A percentile compares a stretch with the other conserved stretches of the same genome.
Conservation (phyloP, 345 rosid genomes). For the Punica granatum region DNA sequence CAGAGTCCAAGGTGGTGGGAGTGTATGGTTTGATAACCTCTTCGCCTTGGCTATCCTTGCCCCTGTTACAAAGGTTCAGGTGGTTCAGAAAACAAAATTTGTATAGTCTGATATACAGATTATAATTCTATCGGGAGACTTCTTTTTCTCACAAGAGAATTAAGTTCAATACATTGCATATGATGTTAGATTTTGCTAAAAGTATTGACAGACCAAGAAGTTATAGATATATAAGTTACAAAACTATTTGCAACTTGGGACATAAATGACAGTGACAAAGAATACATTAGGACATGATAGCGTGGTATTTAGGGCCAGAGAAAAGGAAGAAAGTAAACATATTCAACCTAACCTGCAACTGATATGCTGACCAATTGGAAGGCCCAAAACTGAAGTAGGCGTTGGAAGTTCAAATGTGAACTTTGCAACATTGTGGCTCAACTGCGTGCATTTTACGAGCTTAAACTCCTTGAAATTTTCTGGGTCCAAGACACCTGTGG, state of each 20-base stretch:
- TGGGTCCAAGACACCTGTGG: slow-evolving; percentile 70
- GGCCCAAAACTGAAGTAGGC: slow-evolving; percentile 76
- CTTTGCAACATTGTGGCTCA: slow-evolving; percentile 95
- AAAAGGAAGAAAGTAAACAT: neutral
- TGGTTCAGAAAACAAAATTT: neutral
- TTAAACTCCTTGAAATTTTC: slow-evolving; percentile 86
- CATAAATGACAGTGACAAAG: neutral
- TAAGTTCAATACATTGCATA: neutral
- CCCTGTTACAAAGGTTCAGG: slow-evolving; percentile 31
- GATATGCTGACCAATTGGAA: slow-evolving; percentile 95
- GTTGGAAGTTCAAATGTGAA: slow-evolving; percentile 75
- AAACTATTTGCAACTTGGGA: neutral
- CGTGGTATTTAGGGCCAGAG: neutral
- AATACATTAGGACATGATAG: neutral
- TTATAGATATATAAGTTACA: neutral
- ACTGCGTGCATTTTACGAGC: slow-evolving; percentile 71
- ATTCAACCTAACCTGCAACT: slow-evolving; percentile 67
- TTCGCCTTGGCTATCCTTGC: slow-evolving; percentile 75
- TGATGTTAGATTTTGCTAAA: neutral
- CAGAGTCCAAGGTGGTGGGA: slow-evolving; percentile 91
- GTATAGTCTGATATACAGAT: neutral
- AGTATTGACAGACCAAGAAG: neutral
- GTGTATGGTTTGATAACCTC: slow-evolving; percentile 94
- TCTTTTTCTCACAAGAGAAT: neutral
- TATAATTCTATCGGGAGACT: neutral